phyloP scores from a whole-genome alignment of 1,139 yeast species.

The Pneumocystis oryctolagi region DNA sequence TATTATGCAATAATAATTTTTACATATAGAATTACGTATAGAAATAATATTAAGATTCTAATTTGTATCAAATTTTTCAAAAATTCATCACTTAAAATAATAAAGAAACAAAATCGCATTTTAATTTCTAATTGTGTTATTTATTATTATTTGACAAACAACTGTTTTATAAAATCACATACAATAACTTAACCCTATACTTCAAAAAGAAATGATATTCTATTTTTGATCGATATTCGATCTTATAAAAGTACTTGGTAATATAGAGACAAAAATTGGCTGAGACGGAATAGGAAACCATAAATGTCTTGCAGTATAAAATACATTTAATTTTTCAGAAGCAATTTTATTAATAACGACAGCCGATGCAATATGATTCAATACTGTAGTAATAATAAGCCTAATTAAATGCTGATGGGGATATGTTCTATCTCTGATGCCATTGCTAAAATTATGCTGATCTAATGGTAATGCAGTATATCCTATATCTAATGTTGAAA shows the following conservation, averaged over 20 bases:
- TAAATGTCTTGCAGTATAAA: neutral
- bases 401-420: neutral
- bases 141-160: neutral
- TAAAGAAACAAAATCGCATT: neutral
- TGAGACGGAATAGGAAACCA: neutral
- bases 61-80: neutral
- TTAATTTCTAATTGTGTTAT: neutral
- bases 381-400: conserved; percentile 1
- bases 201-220: neutral
- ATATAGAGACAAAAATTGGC: neutral
- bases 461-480: neutral
- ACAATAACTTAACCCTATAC: neutral
- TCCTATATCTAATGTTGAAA: neutral
- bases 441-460: neutral
- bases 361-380: neutral
- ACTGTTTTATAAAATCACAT: neutral
- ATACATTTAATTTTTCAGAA: neutral
- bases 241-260: neutral
- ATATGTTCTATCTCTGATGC: neutral
- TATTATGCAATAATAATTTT: neutral
- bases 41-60: neutral
- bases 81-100: neutral
- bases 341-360: neutral
- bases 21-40: neutral
- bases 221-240: neutral